Evolutionary conservation across 345 rosid genomes (phyloP).

Genomic region (Syzygium grande): DNA sequence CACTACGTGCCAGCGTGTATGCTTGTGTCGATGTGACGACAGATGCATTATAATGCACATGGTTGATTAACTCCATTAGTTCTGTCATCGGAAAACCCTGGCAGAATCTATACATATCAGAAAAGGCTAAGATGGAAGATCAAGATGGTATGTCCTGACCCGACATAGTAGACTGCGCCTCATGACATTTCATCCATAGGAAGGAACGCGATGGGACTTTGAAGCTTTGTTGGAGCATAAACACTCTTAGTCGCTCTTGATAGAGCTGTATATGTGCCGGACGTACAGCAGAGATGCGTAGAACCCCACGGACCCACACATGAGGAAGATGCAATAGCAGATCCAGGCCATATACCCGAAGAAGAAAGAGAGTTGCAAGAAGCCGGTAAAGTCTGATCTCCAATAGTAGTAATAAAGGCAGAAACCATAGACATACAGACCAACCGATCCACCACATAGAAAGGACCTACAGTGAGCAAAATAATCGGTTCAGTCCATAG

Average conservation of each 20-base stretch:
- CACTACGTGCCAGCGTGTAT: rapidly evolving
- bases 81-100: neutral
- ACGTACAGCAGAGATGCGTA: constrained; percentile 57
- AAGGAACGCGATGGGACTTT: neutral
- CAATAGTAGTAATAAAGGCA: constrained; percentile 64
- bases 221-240: neutral
- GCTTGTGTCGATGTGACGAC: neutral
- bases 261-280: constrained; percentile 73
- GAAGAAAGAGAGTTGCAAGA: constrained; percentile 83
- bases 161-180: neutral
- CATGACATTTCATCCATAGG: neutral
- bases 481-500: neutral
- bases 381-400: constrained; percentile 66
- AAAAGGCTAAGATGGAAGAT: neutral
- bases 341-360: constrained; percentile 86
- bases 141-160: neutral
- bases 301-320: constrained; percentile 73
- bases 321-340: constrained; percentile 71
- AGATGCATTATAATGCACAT: neutral
- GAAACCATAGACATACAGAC: constrained; percentile 55
- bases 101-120: neutral
- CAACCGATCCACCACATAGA: constrained; percentile 72
- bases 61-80: neutral
- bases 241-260: constrained; percentile 57
- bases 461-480: constrained; percentile 39